Percentiles rank a stretch among this genome's conserved stretches.
These are phyloP conservation scores for Danielia reshetovae DNA, from an alignment of 805 yeast species.

Conservation along the genomic window DNA sequence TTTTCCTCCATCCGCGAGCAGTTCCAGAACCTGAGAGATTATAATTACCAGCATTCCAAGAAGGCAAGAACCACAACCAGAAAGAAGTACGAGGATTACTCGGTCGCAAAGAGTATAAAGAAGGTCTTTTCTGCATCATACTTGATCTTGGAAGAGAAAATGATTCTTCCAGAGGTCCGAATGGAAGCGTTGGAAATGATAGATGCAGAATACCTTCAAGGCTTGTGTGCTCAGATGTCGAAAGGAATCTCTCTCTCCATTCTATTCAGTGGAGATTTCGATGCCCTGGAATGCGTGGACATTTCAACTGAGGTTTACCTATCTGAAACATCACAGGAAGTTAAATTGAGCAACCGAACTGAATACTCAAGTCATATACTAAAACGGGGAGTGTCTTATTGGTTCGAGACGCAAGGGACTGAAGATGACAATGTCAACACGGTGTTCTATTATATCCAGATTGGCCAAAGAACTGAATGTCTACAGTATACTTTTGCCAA, in stretches of 20 bases:
- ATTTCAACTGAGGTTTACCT: constrained; percentile 9
- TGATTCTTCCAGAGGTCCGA: constrained; percentile 54
- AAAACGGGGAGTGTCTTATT: constrained; percentile 11
- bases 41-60: constrained; percentile 33
- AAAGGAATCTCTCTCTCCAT: constrained; percentile 30
- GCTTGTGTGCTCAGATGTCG: constrained; percentile 25
- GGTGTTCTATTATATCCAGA: constrained; percentile 52
- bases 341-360: not conserved
- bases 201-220: constrained; percentile 31
- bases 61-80: constrained; percentile 47
- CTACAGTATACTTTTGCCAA: constrained; percentile 38
- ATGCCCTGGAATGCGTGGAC: constrained; percentile 12
- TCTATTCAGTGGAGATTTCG: constrained; percentile 50
- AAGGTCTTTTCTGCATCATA: constrained; percentile 48
- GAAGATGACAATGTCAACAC: constrained; percentile 25
- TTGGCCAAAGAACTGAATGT: constrained; percentile 43
- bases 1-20: constrained; percentile 26
- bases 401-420: constrained; percentile 24
- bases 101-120: constrained; percentile 41
- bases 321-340: constrained; percentile 1
- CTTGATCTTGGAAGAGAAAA: constrained; percentile 51
- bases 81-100: constrained; percentile 42
- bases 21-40: constrained; percentile 3
- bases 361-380: constrained; percentile 14
- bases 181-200: constrained; percentile 52